A percentile compares a stretch with the other conserved stretches of the same genome.
Conservation (phyloP, 805 yeast species). For the Ogataea degrootiae region DNA sequence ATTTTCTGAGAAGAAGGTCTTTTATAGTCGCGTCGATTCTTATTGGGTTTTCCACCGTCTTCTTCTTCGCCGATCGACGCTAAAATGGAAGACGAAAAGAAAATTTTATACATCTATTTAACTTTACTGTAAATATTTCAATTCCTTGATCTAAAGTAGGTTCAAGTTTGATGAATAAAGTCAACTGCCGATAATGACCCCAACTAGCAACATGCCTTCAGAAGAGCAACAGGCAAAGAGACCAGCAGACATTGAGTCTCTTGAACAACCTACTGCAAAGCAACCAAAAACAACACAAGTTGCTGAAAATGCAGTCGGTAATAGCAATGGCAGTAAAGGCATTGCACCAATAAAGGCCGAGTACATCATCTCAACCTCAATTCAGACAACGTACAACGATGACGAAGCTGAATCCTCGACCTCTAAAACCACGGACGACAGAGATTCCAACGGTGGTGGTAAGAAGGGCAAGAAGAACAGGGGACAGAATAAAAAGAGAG, state of each 20-base stretch:
- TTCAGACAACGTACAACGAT: conserved; percentile 31
- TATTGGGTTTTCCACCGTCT: background rate
- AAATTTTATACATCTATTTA: no score
- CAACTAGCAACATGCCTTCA: background rate
- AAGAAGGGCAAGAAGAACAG: conserved; percentile 32
- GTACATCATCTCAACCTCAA: conserved; percentile 38
- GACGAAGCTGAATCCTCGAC: conserved; percentile 45
- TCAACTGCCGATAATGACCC: no score
- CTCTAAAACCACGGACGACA: conserved; percentile 40
- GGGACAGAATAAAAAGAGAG: conserved; percentile 47
- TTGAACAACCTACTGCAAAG: background rate
- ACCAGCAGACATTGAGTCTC: conserved; percentile 6
- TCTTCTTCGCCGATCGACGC: no score
- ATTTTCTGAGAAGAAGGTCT: background rate
- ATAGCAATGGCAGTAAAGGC: conserved; percentile 42
- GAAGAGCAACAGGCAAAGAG: conserved; percentile 11
- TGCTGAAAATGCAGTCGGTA: conserved; percentile 2
- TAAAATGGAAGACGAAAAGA: no score
- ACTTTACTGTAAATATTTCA: no score
- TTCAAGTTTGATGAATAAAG: no score
- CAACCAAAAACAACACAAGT: conserved; percentile 1
- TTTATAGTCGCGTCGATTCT: background rate
- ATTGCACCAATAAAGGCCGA: conserved; percentile 76
- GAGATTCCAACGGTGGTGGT: conserved; percentile 12
- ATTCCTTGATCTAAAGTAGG: no score